Base-by-base conservation (phyloP, 768 basidiomycete genomes). In the Pisolithus microcarpus region DNA sequence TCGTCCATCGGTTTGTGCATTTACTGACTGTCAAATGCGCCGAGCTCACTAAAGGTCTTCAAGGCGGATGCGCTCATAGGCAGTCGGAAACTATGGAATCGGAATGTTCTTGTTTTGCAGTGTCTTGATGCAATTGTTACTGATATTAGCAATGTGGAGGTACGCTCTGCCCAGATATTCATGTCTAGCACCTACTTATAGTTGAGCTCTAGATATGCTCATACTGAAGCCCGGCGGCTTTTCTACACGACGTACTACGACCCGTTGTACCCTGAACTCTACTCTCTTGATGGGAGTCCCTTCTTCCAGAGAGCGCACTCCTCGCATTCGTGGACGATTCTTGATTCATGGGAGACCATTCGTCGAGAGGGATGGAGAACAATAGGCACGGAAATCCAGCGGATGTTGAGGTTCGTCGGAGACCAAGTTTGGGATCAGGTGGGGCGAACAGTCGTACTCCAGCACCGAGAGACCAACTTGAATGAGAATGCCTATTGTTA, bases 171-270 rank as follows among this genome's bases (percentile, higher is more conserved):
- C 15, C 10, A 34, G 7, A 40, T 43, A 31, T 30, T 19, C 37
- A 47, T 51, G 45, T 6, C 28, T 19, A 23, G 21, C 13, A 5
- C 11, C 26, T 15, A 18, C 43, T 18, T 58, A 24, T 61, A 51
- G 30, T 52, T 50, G 28, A 40, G 43, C 4, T 53, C 81, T 8
- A 67, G 66, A 56, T 69, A 64, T 37, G 86, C 57, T 55, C 80
- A 58, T 73, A 75, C 52, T 58, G 67, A 43, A 63, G 79, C 84
- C 42, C 73, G 65, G 59, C 71, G 77, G 21, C 69, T 80, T 28
- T 89, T 86, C 66, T 72, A 87, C 58, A 84, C 81, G 53, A 82
- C 78, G 52, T 89, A 87, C 57, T 87, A 84, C 59, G 86, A 91
- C 62, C 83, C 87, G 51, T 80, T 86, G 67, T 79, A 85, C 62